phyloP scores from a whole-genome alignment of 345 rosid genomes.

The Boechera retrofracta region DNA sequence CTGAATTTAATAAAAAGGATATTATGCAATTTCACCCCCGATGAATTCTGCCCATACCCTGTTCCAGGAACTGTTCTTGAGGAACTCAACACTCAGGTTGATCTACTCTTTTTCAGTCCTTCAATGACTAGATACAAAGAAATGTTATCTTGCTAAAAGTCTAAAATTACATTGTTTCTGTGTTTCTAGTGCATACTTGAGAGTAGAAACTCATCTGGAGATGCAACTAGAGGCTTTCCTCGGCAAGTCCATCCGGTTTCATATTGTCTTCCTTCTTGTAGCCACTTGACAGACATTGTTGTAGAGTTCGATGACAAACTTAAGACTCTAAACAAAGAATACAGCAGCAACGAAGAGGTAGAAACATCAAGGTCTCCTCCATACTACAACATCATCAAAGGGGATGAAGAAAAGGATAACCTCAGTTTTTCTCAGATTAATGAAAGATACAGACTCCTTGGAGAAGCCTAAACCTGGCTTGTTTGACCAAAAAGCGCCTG shows the following conservation, averaged over 20 bases:
- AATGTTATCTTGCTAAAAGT: background rate
- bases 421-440: constrained; percentile 18
- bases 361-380: constrained; percentile 44
- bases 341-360: constrained; percentile 70
- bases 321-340: constrained; percentile 69
- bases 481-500: constrained; percentile 11
- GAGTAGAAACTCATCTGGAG: constrained; percentile 57
- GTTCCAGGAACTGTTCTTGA: constrained; percentile 90
- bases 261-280: constrained; percentile 63
- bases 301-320: constrained; percentile 56
- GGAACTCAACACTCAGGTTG: constrained; percentile 85
- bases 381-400: constrained; percentile 31
- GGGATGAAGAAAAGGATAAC: constrained; percentile 27
- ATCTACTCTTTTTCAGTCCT: constrained; percentile 34
- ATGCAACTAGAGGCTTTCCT: constrained; percentile 65
- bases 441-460: constrained; percentile 46
- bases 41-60: constrained; percentile 89
- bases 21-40: constrained; percentile 94
- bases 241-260: constrained; percentile 59
- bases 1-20: constrained; percentile 77
- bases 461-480: constrained; percentile 30
- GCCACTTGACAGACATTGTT: constrained; percentile 65
- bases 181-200: constrained; percentile 63
- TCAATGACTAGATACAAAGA: constrained; percentile 2
- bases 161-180: constrained; percentile 6